Percentiles rank a stretch among this genome's conserved stretches.
These are phyloP conservation scores for Penicillium soppii DNA, from an alignment of 495 filamentous ascomycete genomes.

Conservation along the genomic window DNA sequence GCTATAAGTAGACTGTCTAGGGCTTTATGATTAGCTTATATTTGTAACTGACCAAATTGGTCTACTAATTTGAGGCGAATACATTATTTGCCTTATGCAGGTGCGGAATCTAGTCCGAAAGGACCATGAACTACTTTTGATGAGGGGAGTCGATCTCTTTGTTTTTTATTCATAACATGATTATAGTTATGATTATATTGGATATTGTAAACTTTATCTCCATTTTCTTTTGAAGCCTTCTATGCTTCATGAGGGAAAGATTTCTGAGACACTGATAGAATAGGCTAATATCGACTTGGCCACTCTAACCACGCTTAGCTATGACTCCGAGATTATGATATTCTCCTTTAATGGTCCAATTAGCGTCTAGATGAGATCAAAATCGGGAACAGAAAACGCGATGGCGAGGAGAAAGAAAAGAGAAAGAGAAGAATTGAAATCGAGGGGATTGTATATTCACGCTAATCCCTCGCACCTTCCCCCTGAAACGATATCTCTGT, in stretches of 20 bases:
- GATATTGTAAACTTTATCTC: neutral
- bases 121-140: neutral
- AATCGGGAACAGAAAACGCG: no score
- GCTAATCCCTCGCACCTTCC: no score
- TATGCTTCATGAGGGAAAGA: neutral
- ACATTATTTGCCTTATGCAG: neutral
- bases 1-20: conserved; percentile 1
- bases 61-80: neutral
- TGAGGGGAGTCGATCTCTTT: no score
- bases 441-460: no score
- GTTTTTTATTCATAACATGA: no score
- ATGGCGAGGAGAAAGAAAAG: no score
- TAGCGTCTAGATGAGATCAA: no score
- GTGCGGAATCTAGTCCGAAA: conserved; percentile 6
- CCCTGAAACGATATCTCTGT: no score
- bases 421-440: no score
- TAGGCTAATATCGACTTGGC: neutral
- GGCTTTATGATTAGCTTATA: neutral
- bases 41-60: neutral
- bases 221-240: neutral
- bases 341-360: no score
- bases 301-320: neutral
- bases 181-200: no score
- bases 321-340: neutral
- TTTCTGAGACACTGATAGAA: neutral